Evolutionary conservation across 1,139 yeast species (phyloP), one percentile per base, ranked within the genome.

Genomic region (Wickerhamomyces sp.): DNA sequence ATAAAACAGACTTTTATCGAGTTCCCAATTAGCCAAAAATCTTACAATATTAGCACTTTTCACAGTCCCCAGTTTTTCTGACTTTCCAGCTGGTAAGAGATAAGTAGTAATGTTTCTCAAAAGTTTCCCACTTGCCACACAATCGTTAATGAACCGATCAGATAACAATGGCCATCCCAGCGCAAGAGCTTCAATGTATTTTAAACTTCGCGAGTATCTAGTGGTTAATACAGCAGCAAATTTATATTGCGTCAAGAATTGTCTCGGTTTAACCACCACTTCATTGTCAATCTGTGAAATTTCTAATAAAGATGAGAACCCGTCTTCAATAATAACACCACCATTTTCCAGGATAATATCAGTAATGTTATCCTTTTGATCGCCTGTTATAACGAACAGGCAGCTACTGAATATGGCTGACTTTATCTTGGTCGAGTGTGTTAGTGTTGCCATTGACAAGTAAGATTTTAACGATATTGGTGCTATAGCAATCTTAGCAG

Each of bases 111-210:
- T 63, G 14, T 59, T 49, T 9, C 43, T 50, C 21, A 57, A 36
- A 18, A 50, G 50, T 12, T 52, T 47, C 4, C 65, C 54, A 14
- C 60, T 56, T 3, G 51, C 48, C 1, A 75, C 52, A 42, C 84
- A 72, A 46, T 81, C 83, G n/a, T 63, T 59, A 9, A 90, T 67
- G 49, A 74, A 89, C 13, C 64, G 59, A 45, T 74, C 73, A 3
- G 87, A 78, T 25, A 90, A 55, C 16, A 88, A 74, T 1, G 97
- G 97, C 95, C 96, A 88, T 2, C 95, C 94, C 32, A 89, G 59
- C 0, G 95, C 88, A n/a, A 89, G 62, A 1, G 86, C 79, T 55
- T 88, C 95, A n/a, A 89, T 60, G 55, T 84, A 90, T 55, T 88
- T 88, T 17, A 82, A 73, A 40, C 88, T 85, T 32, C 95, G 68